Conservation (phyloP, 2,329 filamentous ascomycete genomes). For the Alternaria conjuncta region DNA sequence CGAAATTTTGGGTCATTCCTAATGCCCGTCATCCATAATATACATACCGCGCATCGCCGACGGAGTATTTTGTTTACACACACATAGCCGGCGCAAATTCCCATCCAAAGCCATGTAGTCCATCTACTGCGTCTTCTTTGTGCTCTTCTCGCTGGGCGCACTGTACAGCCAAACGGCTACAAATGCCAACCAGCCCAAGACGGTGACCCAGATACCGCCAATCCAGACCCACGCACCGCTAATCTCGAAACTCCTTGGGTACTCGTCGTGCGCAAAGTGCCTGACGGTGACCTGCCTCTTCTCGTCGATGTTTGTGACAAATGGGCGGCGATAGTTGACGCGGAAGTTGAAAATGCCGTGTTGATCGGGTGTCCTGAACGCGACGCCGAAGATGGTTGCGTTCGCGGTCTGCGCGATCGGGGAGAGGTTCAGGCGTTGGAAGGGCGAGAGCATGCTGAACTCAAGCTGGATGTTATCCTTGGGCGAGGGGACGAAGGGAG, state of each 20-base stretch:
- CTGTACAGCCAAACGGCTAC: conserved; percentile 87
- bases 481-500: conserved; percentile 72
- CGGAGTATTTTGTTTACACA: conserved; percentile 6
- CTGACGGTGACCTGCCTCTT: conserved; percentile 94
- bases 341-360: conserved; percentile 99
- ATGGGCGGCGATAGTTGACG: conserved; percentile 95
- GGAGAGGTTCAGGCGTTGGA: conserved; percentile 81
- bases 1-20: conserved; percentile 14
- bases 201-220: conserved; percentile 81
- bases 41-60: conserved; percentile 19
- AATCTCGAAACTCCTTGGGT: conserved; percentile 88
- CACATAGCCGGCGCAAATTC: conserved; percentile 2
- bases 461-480: conserved; percentile 87
- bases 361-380: conserved; percentile 89
- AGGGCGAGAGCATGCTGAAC: conserved; percentile 98
- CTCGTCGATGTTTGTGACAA: conserved; percentile 87
- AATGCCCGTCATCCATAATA: conserved; percentile 17
- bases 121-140: conserved; percentile 57
- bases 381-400: conserved; percentile 73
- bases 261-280: conserved; percentile 98
- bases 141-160: conserved; percentile 61
- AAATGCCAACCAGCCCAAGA: conserved; percentile 84
- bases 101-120: not conserved
- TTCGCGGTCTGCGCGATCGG: conserved; percentile 65
- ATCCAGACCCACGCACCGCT: conserved; percentile 95